phyloP scores from a whole-genome alignment of 495 filamentous ascomycete species.

The Aspergillus affinis region DNA sequence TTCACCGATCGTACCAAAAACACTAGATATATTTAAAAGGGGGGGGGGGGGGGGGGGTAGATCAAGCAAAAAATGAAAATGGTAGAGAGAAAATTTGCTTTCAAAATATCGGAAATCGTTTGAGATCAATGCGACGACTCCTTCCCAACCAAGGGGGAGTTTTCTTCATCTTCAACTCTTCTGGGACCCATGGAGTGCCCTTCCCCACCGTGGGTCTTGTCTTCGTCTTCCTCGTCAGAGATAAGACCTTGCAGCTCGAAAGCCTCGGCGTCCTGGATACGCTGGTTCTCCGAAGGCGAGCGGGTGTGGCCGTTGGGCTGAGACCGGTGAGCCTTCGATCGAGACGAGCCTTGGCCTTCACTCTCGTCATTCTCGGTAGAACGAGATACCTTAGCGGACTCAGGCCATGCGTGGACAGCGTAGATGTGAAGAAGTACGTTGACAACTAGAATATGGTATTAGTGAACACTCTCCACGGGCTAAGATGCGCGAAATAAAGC shows the following conservation, averaged over 20 bases:
- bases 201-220: constrained; percentile 15
- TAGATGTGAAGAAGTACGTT: constrained; percentile 83
- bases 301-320: constrained; percentile 56
- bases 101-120: constrained; percentile 5
- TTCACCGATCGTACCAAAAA: not conserved
- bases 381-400: constrained; percentile 35
- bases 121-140: constrained; percentile 17
- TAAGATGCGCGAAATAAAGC: not conserved
- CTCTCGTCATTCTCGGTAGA: constrained; percentile 16
- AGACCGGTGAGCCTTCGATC: constrained; percentile 2
- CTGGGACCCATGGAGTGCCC: constrained; percentile 24
- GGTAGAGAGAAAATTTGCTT: not conserved
- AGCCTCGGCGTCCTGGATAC: constrained; percentile 72
- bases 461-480: not conserved
- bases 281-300: constrained; percentile 49
- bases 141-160: constrained; percentile 29
- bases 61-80: not conserved
- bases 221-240: constrained; percentile 65
- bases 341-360: constrained; percentile 14
- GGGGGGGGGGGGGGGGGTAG: not conserved
- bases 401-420: constrained; percentile 59
- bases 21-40: too few species aligned
- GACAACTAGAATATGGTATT: constrained; percentile 49
- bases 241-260: constrained; percentile 91
- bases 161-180: constrained; percentile 40